Evolutionary conservation across 2,329 filamentous ascomycete genomes (phyloP), one percentile per base, ranked within the genome.

Genomic region (Biscogniauxia marginata): DNA sequence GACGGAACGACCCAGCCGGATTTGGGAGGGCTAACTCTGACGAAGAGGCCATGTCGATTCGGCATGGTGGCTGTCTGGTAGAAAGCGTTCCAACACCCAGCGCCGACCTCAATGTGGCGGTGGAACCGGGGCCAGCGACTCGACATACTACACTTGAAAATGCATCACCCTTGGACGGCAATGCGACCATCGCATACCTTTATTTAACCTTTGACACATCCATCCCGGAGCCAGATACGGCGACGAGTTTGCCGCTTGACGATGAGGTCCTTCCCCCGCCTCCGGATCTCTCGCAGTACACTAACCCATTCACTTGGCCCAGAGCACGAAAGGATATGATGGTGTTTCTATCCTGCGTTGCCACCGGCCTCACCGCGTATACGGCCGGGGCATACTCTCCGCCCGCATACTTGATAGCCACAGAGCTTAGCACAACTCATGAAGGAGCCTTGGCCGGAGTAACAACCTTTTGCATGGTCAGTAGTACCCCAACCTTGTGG

Each of bases 371-470:
- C 50, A 90, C 91, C 0, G 91, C 91, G 6, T 96, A 93, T 71
- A 84, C 88, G 0, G 89, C 92, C 0, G 92, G 92, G 3, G 83
- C 90, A 2, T 95, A 95, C 71, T 88, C 87, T 6, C 87, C 91
- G 0, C 84, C 89, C 0, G 76, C 86, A 0, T 71, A 72, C 4
- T 81, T 89, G 52, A 86, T 96, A 78, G 81, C 80, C 1, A 71
- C 75, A 1, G 83, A 89, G 66, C 90, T 90, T 74, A 71, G 81
- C 3, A 78, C 90, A 0, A 87, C 85, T 43, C 75, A 78, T 8
- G 79, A 88, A n/a, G 86, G 85, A 1, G 82, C 86, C n/a, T 76
- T 89, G 4, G 77, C 86, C 1, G 91, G 91, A 30, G 90, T 96
- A 58, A 96, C 92, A 0, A 83, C 85, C 0, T 97, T 95, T 72